Evolutionary conservation across 768 basidiomycete genomes (phyloP), one percentile per base, ranked within the genome.

Genomic region (Podaxis mareebaensis): DNA sequence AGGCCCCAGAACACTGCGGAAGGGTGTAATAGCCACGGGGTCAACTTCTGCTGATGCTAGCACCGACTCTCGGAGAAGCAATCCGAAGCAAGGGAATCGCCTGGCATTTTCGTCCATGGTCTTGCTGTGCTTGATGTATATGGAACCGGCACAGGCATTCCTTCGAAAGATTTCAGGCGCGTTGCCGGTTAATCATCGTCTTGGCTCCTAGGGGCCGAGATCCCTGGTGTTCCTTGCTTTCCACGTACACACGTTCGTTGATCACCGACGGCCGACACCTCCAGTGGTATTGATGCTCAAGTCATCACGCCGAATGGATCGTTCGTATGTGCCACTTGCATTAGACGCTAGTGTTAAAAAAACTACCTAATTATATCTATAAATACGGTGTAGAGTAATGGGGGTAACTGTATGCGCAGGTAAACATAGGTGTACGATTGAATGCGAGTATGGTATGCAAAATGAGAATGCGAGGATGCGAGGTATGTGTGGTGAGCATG

Each of bases 351-450:
- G 26, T 12, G 8, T 40, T 38, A n/a, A 24, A 36, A 22, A 38
- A 38, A 55, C 53, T 55, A 55, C 33, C 39, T 56, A 56, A 39
- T 56, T 56, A 56, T 56, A 40, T 56, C 54, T 56, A 56, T 56
- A 24, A 56, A 40, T 56, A 56, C 54, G 36, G 13, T 17, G 38
- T 56, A 56, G 13, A 38, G 54, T 56, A 56, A 56, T 39, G 26
- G 54, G 36, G 54, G 54, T 56, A 52, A 52, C 30, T 60, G 59
- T 53, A 46, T 46, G 33, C 46, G 33, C 22, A 40, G 46, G 20
- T 30, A 49, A 60, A 52, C 36, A 38, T 36, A 51, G 48, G 5
- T 20, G 26, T 24, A 30, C 36, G 39, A 46, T 46, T 46, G 17
- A 46, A 46, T 46, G 44, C 44, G 17, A 46, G 44, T 61, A 26